phyloP scores from a whole-genome alignment of 2,329 filamentous ascomycete genomes.

The Apiospora marii region DNA sequence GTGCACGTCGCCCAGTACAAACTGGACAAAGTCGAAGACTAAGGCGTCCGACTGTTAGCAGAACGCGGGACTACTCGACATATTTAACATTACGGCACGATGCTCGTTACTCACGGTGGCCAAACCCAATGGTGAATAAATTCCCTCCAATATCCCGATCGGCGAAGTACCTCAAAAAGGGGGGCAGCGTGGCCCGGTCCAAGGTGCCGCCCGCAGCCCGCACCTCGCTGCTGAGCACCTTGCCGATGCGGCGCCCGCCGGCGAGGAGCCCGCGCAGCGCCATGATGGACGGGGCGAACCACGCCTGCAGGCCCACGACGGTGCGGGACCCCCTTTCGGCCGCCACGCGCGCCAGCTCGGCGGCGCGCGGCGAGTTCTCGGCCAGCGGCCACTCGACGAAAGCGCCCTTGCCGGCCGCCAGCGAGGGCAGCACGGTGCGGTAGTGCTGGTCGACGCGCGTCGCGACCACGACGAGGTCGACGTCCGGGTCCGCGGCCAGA shows the following conservation, averaged over 20 bases:
- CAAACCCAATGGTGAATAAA: slow-evolving; percentile 38
- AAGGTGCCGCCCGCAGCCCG: slow-evolving; percentile 45
- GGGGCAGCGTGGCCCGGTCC: slow-evolving; percentile 40
- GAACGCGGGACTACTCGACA: slow-evolving; percentile 27
- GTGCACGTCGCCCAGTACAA: slow-evolving; percentile 52
- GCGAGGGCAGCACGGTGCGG: slow-evolving; percentile 50
- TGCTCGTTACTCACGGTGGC: slow-evolving; percentile 25
- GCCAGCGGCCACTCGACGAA: slow-evolving; percentile 67
- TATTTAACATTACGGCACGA: too few relatives aligned
- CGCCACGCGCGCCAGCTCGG: slow-evolving; percentile 47
- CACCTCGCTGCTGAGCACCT: slow-evolving; percentile 58
- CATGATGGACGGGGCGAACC: slow-evolving; percentile 49
- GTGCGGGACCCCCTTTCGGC: slow-evolving; percentile 44
- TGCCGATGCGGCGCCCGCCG: slow-evolving; percentile 50
- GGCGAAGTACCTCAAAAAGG: slow-evolving; percentile 54
- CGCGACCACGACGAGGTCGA: slow-evolving; percentile 61
- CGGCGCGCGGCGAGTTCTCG: slow-evolving; percentile 47
- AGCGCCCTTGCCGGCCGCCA: slow-evolving; percentile 58
- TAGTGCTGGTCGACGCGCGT: slow-evolving; percentile 62
- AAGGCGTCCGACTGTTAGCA: not conserved
- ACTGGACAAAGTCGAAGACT: slow-evolving; percentile 52
- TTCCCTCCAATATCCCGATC: slow-evolving; percentile 56
- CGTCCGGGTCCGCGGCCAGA: slow-evolving; percentile 54
- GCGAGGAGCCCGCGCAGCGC: slow-evolving; percentile 53
- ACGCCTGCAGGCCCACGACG: slow-evolving; percentile 59